phyloP scores from a whole-genome alignment of 495 filamentous ascomycete genomes.

The Glutinoglossum americanum region DNA sequence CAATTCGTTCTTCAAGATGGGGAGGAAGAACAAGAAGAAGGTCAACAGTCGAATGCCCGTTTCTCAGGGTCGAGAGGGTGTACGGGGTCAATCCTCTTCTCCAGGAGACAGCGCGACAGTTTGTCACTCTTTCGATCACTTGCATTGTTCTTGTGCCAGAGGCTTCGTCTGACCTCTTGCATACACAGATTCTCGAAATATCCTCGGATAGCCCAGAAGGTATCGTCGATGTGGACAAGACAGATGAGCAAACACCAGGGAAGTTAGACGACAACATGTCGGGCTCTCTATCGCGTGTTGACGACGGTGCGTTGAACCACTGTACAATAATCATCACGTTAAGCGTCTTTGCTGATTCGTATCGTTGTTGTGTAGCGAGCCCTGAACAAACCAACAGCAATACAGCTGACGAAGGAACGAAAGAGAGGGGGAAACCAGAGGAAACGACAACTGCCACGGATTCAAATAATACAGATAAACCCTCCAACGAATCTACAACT shows the following conservation, averaged over 20 bases:
- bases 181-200: neutral
- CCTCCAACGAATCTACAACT: neutral
- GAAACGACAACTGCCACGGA: neutral
- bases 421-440: neutral
- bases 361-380: neutral
- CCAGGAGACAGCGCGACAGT: neutral
- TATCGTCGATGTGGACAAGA: neutral
- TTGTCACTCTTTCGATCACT: neutral
- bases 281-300: neutral
- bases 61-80: neutral
- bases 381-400: neutral
- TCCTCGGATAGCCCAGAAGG: neutral
- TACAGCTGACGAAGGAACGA: neutral
- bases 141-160: neutral
- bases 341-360: neutral
- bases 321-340: neutral
- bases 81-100: neutral
- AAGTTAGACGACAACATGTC: neutral
- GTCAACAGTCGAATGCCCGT: neutral
- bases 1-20: slow-evolving; percentile 1
- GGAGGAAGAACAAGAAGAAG: neutral
- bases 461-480: neutral
- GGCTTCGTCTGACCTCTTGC: neutral
- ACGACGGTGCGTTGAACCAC: neutral
- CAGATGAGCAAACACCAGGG: neutral